Percentiles rank a stretch among this genome's conserved stretches.
Evolutionary conservation across 106 monocot species (phyloP).

Genomic region (Dendrobium catenatum): DNA sequence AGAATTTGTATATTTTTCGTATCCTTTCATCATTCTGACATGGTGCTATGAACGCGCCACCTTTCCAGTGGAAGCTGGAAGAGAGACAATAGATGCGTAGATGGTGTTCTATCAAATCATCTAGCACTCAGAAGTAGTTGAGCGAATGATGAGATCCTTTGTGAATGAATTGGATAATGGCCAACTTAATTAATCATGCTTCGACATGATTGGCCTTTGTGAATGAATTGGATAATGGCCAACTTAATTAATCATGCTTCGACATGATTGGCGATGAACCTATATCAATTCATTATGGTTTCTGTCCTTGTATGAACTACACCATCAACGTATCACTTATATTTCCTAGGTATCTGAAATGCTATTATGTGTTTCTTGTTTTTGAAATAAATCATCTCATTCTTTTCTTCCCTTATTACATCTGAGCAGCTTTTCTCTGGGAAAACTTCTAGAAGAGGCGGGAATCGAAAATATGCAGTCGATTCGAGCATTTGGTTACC

Average conservation of each 20-base stretch:
- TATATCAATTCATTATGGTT: background rate
- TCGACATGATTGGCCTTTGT: background rate
- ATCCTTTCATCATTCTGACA: background rate
- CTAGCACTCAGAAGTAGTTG: background rate
- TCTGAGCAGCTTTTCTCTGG: background rate
- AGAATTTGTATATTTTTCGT: background rate
- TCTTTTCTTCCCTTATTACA: background rate
- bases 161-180: background rate
- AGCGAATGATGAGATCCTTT: background rate
- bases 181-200: background rate
- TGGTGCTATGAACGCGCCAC: background rate
- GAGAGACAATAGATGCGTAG: background rate
- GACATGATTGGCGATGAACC: background rate
- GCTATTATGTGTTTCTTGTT: background rate
- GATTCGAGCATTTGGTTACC: constrained; percentile 2
- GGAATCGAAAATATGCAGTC: background rate
- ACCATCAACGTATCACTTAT: background rate
- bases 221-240: background rate
- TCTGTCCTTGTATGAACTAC: background rate
- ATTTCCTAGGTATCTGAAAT: background rate
- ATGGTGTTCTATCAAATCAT: background rate
- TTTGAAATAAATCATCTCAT: background rate
- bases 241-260: background rate
- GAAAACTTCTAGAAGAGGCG: background rate
- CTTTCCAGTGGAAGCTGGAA: background rate